Percentiles rank a stretch among this genome's conserved stretches.
Conservation (phyloP, 108 stramenopile species). For the Skeletonema menzelii region DNA sequence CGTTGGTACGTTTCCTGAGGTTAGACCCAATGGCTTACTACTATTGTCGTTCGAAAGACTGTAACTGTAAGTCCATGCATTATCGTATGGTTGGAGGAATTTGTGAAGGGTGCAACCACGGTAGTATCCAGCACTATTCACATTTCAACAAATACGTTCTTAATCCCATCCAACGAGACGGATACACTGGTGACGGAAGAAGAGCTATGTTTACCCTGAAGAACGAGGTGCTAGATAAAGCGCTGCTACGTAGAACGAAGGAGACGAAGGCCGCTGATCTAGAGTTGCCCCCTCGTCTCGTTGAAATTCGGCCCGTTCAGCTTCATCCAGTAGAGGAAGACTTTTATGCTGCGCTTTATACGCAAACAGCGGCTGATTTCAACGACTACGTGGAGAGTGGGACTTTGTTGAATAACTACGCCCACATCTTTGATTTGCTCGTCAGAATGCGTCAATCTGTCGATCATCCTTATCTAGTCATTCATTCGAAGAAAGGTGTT, state of each 20-base stretch:
- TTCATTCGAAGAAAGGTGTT: conserved; percentile 54
- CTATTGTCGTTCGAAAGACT: conserved; percentile 87
- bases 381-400: conserved; percentile 92
- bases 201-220: conserved; percentile 91
- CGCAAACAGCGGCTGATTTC: conserved; percentile 93
- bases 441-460: conserved; percentile 97
- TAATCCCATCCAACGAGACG: conserved; percentile 92
- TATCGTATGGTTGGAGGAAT: conserved; percentile 87
- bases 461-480: conserved; percentile 97
- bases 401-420: conserved; percentile 98
- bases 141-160: conserved; percentile 93
- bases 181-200: conserved; percentile 85
- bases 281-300: conserved; percentile 90
- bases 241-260: conserved; percentile 97
- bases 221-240: conserved; percentile 70
- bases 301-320: conserved; percentile 80
- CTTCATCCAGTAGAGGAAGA: conserved; percentile 94
- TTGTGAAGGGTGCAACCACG: conserved; percentile 91
- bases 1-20: conserved; percentile 92
- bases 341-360: conserved; percentile 96
- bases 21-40: conserved; percentile 98
- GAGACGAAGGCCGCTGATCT: conserved; percentile 92
- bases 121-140: conserved; percentile 90
- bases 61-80: conserved; percentile 93
- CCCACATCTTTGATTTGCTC: conserved; percentile 95